Evolutionary conservation across 2,329 filamentous ascomycete genomes (phyloP).

Genomic region (Rhinocladiella mackenziei): DNA sequence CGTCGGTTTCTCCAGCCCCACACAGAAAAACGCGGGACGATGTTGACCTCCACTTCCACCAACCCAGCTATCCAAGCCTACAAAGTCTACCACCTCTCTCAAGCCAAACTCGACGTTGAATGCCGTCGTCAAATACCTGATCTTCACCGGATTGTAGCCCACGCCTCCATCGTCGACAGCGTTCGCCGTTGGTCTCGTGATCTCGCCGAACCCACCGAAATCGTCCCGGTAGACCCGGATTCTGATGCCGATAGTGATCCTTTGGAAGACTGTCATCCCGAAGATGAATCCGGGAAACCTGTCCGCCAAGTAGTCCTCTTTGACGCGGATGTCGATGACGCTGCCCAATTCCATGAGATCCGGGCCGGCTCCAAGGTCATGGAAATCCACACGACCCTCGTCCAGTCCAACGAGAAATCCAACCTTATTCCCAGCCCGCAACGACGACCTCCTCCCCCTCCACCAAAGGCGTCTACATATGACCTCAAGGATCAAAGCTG

Average conservation of each 20-base stretch:
- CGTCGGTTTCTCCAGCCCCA: no score
- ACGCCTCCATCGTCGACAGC: conserved; percentile 23
- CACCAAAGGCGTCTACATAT: conserved; percentile 10
- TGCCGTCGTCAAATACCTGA: conserved; percentile 23
- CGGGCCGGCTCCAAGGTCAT: conserved; percentile 5
- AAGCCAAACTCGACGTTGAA: conserved; percentile 22
- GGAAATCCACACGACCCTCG: conserved; percentile 5
- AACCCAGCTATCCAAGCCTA: conserved; percentile 24
- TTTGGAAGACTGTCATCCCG: conserved; percentile 19
- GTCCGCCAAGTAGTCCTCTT: conserved; percentile 18
- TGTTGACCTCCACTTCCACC: conserved; percentile 9
- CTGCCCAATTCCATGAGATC: conserved; percentile 2
- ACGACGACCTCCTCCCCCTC: conserved; percentile 17
- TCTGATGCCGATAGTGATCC: conserved; percentile 21
- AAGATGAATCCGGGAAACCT: conserved; percentile 13
- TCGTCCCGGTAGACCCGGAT: conserved; percentile 20
- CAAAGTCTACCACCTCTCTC: conserved; percentile 23
- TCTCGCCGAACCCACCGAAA: conserved; percentile 18
- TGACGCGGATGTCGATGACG: conserved; percentile 19
- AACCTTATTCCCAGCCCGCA: conserved; percentile 8
- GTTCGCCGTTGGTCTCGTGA: conserved; percentile 24
- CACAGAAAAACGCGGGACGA: no score
- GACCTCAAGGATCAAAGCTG: conserved; percentile 17
- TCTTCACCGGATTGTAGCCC: conserved; percentile 19
- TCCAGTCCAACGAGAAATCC: conserved; percentile 6